phyloP scores from a whole-genome alignment of 2,329 filamentous ascomycete genomes.

The Penicillium sp. region DNA sequence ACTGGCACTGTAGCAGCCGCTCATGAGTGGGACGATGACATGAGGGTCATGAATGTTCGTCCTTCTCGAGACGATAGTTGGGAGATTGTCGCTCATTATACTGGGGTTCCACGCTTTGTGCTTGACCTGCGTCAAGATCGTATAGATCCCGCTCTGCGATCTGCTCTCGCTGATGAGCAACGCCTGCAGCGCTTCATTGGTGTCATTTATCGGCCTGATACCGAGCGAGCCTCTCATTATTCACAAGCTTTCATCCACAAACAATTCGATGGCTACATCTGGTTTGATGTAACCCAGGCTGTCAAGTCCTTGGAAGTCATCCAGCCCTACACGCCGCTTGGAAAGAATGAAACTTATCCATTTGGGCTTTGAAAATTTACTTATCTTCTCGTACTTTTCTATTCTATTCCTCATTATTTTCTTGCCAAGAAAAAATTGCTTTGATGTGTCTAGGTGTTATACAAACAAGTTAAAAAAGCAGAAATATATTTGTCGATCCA shows the following conservation, averaged over 20 bases:
- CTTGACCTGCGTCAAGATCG: slow-evolving; percentile 47
- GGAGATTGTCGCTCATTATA: slow-evolving; percentile 51
- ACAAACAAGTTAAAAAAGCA: too few species aligned
- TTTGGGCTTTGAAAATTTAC: slow-evolving; percentile 44
- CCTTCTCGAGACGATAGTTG: slow-evolving; percentile 51
- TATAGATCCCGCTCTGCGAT: slow-evolving; percentile 37
- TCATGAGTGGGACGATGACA: slow-evolving; percentile 52
- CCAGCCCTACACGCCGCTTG: slow-evolving; percentile 46
- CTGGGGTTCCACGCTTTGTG: slow-evolving; percentile 46
- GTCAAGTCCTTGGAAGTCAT: slow-evolving; percentile 48
- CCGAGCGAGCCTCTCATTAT: slow-evolving; percentile 53
- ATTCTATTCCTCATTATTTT: neutral
- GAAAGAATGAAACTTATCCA: slow-evolving; percentile 52
- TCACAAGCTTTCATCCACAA: slow-evolving; percentile 46
- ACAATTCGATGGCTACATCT: slow-evolving; percentile 53
- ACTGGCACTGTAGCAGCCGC: slow-evolving; percentile 55
- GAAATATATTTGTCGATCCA: too few species aligned
- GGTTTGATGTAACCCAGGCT: slow-evolving; percentile 51
- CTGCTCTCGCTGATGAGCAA: slow-evolving; percentile 37
- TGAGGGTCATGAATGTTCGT: slow-evolving; percentile 51
- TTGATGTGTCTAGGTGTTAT: too few species aligned
- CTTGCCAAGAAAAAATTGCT: too few species aligned
- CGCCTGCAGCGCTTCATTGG: slow-evolving; percentile 54
- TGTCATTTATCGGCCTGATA: slow-evolving; percentile 53
- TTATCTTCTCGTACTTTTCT: neutral